Percentiles rank a stretch among this genome's conserved stretches.
These are phyloP conservation scores for Botrytis fragariae DNA, from an alignment of 2,329 filamentous ascomycete genomes.

Conservation along the genomic window DNA sequence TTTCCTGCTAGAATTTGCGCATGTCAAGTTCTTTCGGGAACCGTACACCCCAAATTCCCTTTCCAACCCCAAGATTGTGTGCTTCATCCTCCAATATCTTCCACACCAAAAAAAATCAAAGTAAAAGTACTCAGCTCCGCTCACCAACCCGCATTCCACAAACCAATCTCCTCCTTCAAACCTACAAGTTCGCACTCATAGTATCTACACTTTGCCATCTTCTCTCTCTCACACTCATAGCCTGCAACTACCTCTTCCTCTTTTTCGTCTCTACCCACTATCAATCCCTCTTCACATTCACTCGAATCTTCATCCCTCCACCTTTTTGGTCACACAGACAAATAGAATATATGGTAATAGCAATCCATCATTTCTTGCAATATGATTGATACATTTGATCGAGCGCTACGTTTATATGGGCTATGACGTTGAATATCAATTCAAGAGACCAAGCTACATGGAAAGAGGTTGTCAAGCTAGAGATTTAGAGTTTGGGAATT, in stretches of 20 bases:
- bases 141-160: no score
- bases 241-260: neutral
- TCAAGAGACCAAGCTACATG: neutral
- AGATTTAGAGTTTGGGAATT: neutral
- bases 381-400: neutral
- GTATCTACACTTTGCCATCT: neutral
- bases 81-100: no score
- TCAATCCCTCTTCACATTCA: neutral
- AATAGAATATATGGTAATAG: neutral
- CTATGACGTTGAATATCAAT: neutral
- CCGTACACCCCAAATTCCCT: no score
- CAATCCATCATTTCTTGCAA: neutral
- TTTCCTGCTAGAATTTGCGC: neutral
- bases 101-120: no score
- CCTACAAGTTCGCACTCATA: neutral
- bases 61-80: no score
- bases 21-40: neutral
- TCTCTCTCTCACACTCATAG: neutral
- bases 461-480: rapidly evolving
- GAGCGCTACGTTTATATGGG: neutral
- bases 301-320: neutral
- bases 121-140: no score
- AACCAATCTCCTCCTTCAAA: neutral
- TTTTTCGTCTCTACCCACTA: neutral
- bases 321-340: neutral